phyloP scores from a whole-genome alignment of 2,329 filamentous ascomycete genomes.

The Fusarium foetens region DNA sequence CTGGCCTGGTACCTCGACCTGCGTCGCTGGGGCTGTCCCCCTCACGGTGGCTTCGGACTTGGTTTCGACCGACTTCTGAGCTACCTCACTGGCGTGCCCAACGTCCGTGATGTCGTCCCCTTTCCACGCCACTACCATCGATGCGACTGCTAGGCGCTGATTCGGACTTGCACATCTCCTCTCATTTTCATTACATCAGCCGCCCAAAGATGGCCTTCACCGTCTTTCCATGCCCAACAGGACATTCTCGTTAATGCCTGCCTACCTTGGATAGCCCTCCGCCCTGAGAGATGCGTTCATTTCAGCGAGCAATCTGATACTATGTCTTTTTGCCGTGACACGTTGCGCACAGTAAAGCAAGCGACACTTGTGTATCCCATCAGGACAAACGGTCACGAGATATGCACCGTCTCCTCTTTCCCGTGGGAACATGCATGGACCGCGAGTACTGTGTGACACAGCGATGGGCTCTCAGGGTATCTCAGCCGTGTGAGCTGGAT shows the following conservation, averaged over 20 bases:
- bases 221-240: constrained; percentile 7
- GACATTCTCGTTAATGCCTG: constrained; percentile 43
- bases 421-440: constrained; percentile 18
- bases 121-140: constrained; percentile 81
- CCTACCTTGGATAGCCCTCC: constrained; percentile 42
- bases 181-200: neutral
- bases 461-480: constrained; percentile 1
- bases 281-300: neutral
- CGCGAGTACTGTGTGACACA: constrained; percentile 22
- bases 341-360: constrained; percentile 40
- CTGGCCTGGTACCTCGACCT: constrained; percentile 91
- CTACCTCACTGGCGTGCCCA: constrained; percentile 83
- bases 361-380: constrained; percentile 33
- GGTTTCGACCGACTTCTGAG: constrained; percentile 89
- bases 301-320: constrained; percentile 36
- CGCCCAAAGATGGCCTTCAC: neutral
- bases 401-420: constrained; percentile 3
- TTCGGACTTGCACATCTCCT: neutral
- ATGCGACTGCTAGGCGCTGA: constrained; percentile 63
- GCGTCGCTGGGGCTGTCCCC: constrained; percentile 88
- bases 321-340: constrained; percentile 37
- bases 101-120: constrained; percentile 84
- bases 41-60: constrained; percentile 90
- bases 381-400: constrained; percentile 22
- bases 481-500: constrained; percentile 7